Conservation (phyloP, 257 asterid genomes). For the Solanum phureja region DNA sequence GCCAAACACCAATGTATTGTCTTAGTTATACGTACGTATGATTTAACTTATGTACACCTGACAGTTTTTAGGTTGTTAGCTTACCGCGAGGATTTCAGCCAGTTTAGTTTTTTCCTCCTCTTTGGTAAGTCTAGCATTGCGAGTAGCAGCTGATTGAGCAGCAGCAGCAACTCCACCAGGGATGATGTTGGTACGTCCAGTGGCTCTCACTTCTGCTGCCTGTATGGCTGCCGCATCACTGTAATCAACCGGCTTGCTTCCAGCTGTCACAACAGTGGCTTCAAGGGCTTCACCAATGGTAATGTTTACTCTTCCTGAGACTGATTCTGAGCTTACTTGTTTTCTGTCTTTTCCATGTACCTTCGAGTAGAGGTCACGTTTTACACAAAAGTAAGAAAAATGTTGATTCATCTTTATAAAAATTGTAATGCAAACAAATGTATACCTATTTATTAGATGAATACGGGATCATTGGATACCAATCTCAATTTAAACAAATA, state of each 20-base stretch:
- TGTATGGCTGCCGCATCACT: constrained; percentile 97
- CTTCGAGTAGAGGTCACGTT: background rate
- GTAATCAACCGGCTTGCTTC: constrained; percentile 75
- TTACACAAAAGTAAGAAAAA: background rate
- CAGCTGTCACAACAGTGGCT: constrained; percentile 86
- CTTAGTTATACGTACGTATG: background rate
- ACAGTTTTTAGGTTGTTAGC: background rate
- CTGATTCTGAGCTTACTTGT: constrained; percentile 7
- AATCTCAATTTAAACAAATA: too few relatives aligned
- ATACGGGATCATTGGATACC: too few relatives aligned
- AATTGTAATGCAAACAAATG: too few relatives aligned
- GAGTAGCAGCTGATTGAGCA: constrained; percentile 96
- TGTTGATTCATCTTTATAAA: background rate
- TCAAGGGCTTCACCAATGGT: constrained; percentile 97
- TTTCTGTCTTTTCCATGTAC: constrained; percentile 12
- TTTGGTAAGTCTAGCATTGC: constrained; percentile 59
- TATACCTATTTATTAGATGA: too few relatives aligned
- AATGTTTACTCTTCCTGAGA: constrained; percentile 33
- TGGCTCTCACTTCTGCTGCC: constrained; percentile 97
- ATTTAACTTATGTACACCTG: background rate
- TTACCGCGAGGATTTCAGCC: constrained; percentile 61
- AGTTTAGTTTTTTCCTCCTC: constrained; percentile 93
- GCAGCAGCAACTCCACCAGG: constrained; percentile 99
- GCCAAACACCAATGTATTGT: background rate
- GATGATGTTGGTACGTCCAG: constrained; percentile 79